phyloP scores from a whole-genome alignment of 2,329 filamentous ascomycete species.

The Pyricularia sp. region DNA sequence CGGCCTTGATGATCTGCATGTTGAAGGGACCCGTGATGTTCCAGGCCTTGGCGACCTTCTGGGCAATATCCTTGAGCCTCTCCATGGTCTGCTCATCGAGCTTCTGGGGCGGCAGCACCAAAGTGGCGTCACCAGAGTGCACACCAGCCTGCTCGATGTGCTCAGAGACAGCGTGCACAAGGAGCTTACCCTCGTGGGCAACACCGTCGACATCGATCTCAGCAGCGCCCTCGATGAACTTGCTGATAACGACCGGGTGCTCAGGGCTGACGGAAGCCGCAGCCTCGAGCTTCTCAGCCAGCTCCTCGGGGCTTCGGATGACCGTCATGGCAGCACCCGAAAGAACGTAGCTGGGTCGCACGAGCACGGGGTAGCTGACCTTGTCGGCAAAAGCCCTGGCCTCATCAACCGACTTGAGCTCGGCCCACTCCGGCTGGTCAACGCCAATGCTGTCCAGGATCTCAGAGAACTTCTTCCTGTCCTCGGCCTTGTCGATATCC shows the following conservation, averaged over 20 bases:
- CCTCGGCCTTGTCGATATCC: slow-evolving; percentile 96
- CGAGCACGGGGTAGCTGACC: slow-evolving; percentile 88
- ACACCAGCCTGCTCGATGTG: slow-evolving; percentile 96
- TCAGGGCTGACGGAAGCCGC: slow-evolving; percentile 86
- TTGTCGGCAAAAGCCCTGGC: slow-evolving; percentile 76
- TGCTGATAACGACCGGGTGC: slow-evolving; percentile 94
- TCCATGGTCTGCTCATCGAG: slow-evolving; percentile 67
- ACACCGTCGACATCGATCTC: slow-evolving; percentile 97
- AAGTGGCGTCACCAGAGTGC: slow-evolving; percentile 91
- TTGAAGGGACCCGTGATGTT: slow-evolving; percentile 95
- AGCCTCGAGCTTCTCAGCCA: slow-evolving; percentile 88
- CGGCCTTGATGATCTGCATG: slow-evolving; percentile 97
- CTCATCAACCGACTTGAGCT: slow-evolving; percentile 77
- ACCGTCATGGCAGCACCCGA: slow-evolving; percentile 98
- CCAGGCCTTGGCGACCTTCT: slow-evolving; percentile 95
- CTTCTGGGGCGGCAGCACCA: slow-evolving; percentile 76
- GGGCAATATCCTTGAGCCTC: slow-evolving; percentile 86
- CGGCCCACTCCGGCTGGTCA: slow-evolving; percentile 96
- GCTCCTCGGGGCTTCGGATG: slow-evolving; percentile 73
- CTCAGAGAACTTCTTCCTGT: slow-evolving; percentile 95
- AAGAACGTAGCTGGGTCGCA: slow-evolving; percentile 88
- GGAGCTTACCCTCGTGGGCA: slow-evolving; percentile 69
- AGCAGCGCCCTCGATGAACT: slow-evolving; percentile 93
- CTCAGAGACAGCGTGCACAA: slow-evolving; percentile 86
- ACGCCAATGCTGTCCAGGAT: slow-evolving; percentile 95